phyloP scores from a whole-genome alignment of 371 early-diverging fungal species.

The Coemansia sp. region DNA sequence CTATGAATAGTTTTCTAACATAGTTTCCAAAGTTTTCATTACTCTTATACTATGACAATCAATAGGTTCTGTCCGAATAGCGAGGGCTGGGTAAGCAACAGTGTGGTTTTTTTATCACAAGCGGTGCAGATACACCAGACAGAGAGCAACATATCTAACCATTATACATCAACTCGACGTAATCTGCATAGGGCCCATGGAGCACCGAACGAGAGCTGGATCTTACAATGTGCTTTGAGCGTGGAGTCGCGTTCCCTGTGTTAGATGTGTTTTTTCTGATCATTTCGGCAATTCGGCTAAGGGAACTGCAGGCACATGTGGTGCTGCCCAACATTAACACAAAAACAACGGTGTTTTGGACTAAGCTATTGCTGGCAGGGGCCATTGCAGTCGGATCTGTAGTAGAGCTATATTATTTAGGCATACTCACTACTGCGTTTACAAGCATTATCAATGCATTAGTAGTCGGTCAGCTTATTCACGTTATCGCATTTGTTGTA shows the following conservation, averaged over 20 bases:
- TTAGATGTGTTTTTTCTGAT: conserved; percentile 41
- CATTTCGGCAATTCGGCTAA: conserved; percentile 17
- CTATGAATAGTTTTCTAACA: neutral
- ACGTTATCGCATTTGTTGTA: conserved; percentile 61
- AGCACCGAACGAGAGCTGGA: conserved; percentile 27
- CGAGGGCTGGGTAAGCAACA: conserved; percentile 42
- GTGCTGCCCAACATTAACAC: neutral
- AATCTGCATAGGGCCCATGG: conserved; percentile 43
- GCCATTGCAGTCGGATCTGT: conserved; percentile 23
- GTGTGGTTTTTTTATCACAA: neutral
- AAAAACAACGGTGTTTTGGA: conserved; percentile 15
- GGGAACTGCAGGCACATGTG: conserved; percentile 44
- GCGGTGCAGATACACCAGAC: neutral
- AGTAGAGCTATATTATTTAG: conserved; percentile 24
- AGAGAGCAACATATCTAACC: neutral
- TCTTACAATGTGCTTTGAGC: conserved; percentile 47
- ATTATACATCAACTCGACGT: neutral
- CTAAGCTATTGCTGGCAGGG: conserved; percentile 2
- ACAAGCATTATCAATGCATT: conserved; percentile 58
- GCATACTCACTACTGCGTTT: conserved; percentile 8
- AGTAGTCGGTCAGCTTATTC: conserved; percentile 68
- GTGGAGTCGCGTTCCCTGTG: conserved; percentile 15
- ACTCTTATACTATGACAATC: neutral
- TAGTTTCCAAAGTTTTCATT: neutral
- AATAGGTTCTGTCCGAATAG: conserved; percentile 12